Base-by-base conservation (phyloP, 2,329 filamentous ascomycete species). In the Ramularia collo-cygni region DNA sequence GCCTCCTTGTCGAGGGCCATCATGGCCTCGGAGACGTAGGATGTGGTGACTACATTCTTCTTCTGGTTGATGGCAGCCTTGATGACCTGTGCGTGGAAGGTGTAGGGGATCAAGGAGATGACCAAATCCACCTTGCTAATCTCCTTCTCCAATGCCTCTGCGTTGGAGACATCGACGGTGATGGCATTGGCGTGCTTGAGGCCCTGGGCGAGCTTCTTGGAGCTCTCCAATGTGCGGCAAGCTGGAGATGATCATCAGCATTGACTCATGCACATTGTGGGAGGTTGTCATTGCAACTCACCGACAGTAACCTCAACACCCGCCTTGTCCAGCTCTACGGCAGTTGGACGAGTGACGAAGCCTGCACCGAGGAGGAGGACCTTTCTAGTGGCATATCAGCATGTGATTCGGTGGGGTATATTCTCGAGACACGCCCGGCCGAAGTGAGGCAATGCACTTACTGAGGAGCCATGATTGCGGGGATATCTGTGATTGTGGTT, bases 31-130 rank as follows among this genome's bases (percentile, higher is more conserved):
- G 85, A 93, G 48, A 95, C 85, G 62, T 96, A 96, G 51, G 80
- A 87, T 19, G 90, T 95, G 43, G 90, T 95, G 59, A 96, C 89
- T 46, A 96, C 88, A 71, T 96, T 72, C 76, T 90, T 95, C 84
- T 95, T 95, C 58, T 82, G 77, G 58, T 82, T 78, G 68, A 96
- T 95, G 49, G 88, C 90, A 26, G 83, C 81, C 76, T 94, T 90
- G 77, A 95, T 93, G 57, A 95, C 88, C 40, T 76, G 73, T 32
- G 83, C 85, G 66, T 94, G 88, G 76, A 79, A 86, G 45, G 80
- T 93, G 71, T 95, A 96, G 36, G 90, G 90, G 56, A 96, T 95
- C 66, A 96, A 60, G 30, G 64, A 68, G 59, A 73, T 71, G 56
- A 64, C 57, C 19, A 64, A 44, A 37, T 49, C 57, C 62, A 83